Base-by-base conservation (phyloP, 495 filamentous ascomycete genomes). In the Penicillium canescens region DNA sequence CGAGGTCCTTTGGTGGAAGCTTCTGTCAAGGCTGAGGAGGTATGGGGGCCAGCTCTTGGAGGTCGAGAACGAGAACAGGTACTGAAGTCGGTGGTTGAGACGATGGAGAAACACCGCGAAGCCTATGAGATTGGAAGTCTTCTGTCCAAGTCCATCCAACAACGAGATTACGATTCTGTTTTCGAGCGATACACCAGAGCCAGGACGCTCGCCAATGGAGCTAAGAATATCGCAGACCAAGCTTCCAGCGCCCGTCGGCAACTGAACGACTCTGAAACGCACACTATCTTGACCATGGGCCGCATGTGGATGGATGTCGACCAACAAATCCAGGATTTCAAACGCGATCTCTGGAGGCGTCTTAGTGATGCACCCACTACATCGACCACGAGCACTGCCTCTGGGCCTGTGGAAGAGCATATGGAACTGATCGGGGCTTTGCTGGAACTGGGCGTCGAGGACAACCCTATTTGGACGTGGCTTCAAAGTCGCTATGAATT, bases 381-480 rank as follows among this genome's bases (percentile, higher is more conserved):
- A 12, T 73, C 72, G 10, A 72, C 73, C 5, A 73, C 69, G 21
- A 70, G 61, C 47, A 72, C 69, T 24, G 66, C 65, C 13, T 65
- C 65, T 9, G 70, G 72, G 36, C 75, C 81, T 16, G 78, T 86
- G 44, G 90, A 96, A 53, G 88, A 92, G 64, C 84, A 96, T 66
- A 90, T 96, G 87, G 89, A 92, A 57, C 73, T 96, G 42, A 96
- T 96, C 40, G 79, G 87, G 12, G 81, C 96, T 13, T 78, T 98
- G 26, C 69, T 98, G 24, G 92, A 98, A 69, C 70, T 98, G 14
- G 94, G 94, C 20, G 92, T 96, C 10, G 87, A 94, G 18, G 91
- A 98, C 44, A 98, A 96, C 66, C 94, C 94, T 9, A 93, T 98
- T 46, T 96, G 89, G 89, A 81, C 91, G 2, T 98, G 94, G 94